Evolutionary conservation across 2,329 filamentous ascomycete genomes (phyloP).

Genomic region (Leptographium wingfieldii): DNA sequence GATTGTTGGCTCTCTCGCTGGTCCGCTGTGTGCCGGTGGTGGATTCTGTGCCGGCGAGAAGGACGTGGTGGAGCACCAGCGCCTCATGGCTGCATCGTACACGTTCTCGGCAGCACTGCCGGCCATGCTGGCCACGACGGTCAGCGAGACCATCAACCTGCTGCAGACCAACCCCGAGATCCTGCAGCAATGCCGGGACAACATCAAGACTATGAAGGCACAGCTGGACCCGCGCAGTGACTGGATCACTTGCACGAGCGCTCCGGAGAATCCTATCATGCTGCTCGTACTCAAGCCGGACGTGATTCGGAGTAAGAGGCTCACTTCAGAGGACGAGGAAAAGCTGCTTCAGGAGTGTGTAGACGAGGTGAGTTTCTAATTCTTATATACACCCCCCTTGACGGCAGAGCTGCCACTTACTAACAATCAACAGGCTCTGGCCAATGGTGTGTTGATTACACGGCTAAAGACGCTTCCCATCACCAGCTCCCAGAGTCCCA

Average conservation of each 20-base stretch:
- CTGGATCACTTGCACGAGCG: constrained; percentile 75
- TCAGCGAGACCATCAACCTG: constrained; percentile 77
- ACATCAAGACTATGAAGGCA: constrained; percentile 70
- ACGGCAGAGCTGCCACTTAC: background rate
- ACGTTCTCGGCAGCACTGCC: constrained; percentile 93
- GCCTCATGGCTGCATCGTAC: constrained; percentile 82
- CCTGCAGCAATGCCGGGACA: constrained; percentile 66
- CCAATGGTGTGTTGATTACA: constrained; percentile 82
- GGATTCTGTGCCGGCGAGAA: constrained; percentile 89
- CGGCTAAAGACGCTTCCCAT: constrained; percentile 69
- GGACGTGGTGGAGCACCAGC: constrained; percentile 92
- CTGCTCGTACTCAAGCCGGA: constrained; percentile 74
- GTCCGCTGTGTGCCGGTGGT: constrained; percentile 80
- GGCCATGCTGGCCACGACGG: constrained; percentile 88
- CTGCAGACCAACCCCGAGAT: constrained; percentile 81
- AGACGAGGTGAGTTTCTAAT: constrained; percentile 60
- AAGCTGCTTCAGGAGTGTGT: constrained; percentile 77
- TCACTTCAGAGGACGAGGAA: constrained; percentile 68
- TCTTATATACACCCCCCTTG: too few species aligned
- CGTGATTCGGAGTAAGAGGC: constrained; percentile 55
- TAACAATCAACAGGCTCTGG: constrained; percentile 46
- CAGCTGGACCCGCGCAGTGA: constrained; percentile 90
- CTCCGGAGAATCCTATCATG: constrained; percentile 75
- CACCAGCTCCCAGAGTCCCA: constrained; percentile 46
- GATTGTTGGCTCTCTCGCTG: constrained; percentile 87